These are phyloP conservation scores for Leucogyrophana mollusca DNA, from an alignment of 768 basidiomycete genomes.

Conservation along the genomic window DNA sequence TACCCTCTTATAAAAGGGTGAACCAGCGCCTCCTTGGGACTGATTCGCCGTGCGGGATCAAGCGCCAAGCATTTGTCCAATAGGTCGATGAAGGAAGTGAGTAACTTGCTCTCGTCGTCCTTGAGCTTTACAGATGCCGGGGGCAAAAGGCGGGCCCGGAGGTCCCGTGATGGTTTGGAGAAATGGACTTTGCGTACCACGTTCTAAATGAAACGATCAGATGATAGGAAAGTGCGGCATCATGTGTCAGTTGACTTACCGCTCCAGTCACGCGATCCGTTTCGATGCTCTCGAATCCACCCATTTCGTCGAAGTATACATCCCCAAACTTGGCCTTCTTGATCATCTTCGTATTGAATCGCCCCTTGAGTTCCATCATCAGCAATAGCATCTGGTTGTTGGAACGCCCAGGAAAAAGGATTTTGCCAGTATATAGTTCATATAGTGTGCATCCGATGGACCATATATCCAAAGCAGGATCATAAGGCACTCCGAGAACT, in stretches of 20 bases:
- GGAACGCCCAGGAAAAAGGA: constrained; percentile 92
- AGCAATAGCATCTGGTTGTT: constrained; percentile 97
- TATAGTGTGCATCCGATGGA: constrained; percentile 97
- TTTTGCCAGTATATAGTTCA: constrained; percentile 94
- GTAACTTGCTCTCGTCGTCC: constrained; percentile 83
- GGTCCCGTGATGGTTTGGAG: constrained; percentile 78
- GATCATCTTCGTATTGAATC: constrained; percentile 91
- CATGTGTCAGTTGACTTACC: constrained; percentile 47
- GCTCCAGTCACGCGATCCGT: constrained; percentile 80
- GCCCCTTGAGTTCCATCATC: constrained; percentile 98
- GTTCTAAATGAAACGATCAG: constrained; percentile 52
- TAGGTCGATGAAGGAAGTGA: constrained; percentile 82
- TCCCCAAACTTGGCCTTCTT: constrained; percentile 93
- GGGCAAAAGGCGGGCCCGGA: constrained; percentile 81
- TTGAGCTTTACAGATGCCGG: constrained; percentile 74
- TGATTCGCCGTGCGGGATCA: constrained; percentile 82
- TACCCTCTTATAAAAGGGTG: constrained; percentile 82
- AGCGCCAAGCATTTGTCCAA: constrained; percentile 88
- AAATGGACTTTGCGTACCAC: constrained; percentile 78
- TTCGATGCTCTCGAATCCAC: constrained; percentile 82
- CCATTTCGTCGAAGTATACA: constrained; percentile 91
- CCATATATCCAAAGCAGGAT: constrained; percentile 93
- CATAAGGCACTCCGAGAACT: constrained; percentile 96
- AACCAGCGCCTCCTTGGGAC: constrained; percentile 84
- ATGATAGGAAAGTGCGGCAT: constrained; percentile 7